phyloP scores from a whole-genome alignment of 2,329 filamentous ascomycete genomes.

The Aspergillus melleus region DNA sequence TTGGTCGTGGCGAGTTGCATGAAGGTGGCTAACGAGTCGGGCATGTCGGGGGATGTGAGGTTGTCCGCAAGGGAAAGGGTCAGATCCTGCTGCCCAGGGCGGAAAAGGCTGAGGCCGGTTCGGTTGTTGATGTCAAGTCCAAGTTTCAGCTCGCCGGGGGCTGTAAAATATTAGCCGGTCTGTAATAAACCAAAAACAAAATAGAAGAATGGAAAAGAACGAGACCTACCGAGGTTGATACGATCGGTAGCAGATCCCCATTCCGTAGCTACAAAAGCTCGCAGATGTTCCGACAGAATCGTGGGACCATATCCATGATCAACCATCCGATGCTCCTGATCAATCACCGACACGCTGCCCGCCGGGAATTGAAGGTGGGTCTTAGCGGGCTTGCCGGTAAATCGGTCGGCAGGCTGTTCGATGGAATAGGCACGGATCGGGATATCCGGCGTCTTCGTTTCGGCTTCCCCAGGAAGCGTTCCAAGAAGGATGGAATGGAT shows the following conservation, averaged over 20 bases:
- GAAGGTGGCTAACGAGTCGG: conserved; percentile 63
- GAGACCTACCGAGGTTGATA: conserved; percentile 65
- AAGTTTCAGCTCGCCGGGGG: conserved; percentile 70
- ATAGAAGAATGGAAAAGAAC: not conserved
- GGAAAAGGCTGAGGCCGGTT: conserved; percentile 65
- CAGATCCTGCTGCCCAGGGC: conserved; percentile 74
- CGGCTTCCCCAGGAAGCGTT: conserved; percentile 65
- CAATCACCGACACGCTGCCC: conserved; percentile 60
- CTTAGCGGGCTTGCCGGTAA: conserved; percentile 27
- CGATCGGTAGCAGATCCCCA: conserved; percentile 79
- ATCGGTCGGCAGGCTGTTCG: conserved; percentile 45
- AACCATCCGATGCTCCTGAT: conserved; percentile 59
- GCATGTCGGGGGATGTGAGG: conserved; percentile 61
- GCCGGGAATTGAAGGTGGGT: conserved; percentile 39
- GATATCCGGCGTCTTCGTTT: conserved; percentile 70
- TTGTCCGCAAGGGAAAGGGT: conserved; percentile 73
- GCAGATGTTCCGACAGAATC: conserved; percentile 73
- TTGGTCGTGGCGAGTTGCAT: conserved; percentile 58
- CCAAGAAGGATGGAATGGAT: conserved; percentile 75
- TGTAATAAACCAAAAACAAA: not conserved
- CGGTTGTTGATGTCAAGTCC: conserved; percentile 63
- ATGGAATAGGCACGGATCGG: conserved; percentile 66
- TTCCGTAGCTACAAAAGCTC: conserved; percentile 73
- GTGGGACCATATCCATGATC: conserved; percentile 63
- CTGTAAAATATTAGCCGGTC: conserved; percentile 28